phyloP scores from a whole-genome alignment of 768 basidiomycete genomes.

The Daedaleopsis sinensis region DNA sequence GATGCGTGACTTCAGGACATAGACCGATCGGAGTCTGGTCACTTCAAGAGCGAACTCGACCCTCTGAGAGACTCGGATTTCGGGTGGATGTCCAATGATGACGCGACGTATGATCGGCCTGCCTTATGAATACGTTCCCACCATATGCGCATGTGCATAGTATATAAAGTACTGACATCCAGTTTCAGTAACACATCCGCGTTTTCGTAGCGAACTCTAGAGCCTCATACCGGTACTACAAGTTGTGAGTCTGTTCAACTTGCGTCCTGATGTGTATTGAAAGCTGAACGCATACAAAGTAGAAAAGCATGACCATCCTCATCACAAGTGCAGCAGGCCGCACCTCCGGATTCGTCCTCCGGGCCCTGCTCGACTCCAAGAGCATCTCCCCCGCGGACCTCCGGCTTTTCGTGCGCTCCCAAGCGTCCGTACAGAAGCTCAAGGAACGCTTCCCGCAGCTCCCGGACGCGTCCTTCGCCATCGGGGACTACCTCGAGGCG shows the following conservation, averaged over 20 bases:
- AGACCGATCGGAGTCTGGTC: too few species aligned
- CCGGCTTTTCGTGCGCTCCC: constrained; percentile 31
- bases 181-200: too few species aligned
- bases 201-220: too few species aligned
- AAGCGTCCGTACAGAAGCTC: constrained; percentile 20
- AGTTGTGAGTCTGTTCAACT: too few species aligned
- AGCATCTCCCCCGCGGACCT: constrained; percentile 18
- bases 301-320: constrained; percentile 21
- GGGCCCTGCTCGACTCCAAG: constrained; percentile 16
- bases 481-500: constrained; percentile 30
- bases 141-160: too few species aligned
- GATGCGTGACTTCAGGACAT: too few species aligned
- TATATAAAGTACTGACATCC: too few species aligned
- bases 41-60: too few species aligned
- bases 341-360: constrained; percentile 27
- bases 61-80: too few species aligned
- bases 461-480: constrained; percentile 20
- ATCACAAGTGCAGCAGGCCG: constrained; percentile 28
- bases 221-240: too few species aligned
- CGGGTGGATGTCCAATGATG: neutral
- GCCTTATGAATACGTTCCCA: neutral
- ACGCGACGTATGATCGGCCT: neutral
- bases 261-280: too few species aligned
- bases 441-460: constrained; percentile 19
- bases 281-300: neutral